phyloP scores from a whole-genome alignment of 2,329 filamentous ascomycete species.

The Fusarium sp. region DNA sequence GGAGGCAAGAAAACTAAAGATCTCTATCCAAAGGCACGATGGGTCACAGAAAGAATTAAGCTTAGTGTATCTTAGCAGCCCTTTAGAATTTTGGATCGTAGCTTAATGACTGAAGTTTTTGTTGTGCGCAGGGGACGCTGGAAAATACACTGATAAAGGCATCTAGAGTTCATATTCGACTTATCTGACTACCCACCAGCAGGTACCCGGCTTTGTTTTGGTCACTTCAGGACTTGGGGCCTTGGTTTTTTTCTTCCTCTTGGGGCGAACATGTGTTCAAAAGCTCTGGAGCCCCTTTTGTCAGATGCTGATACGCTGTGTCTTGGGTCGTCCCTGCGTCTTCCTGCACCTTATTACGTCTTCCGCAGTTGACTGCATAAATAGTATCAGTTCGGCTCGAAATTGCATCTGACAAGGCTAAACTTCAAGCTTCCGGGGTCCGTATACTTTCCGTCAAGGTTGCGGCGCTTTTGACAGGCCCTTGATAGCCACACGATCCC shows the following conservation, averaged over 20 bases:
- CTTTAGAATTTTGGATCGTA: neutral
- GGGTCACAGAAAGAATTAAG: neutral
- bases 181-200: neutral
- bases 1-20: neutral
- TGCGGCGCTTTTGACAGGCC: constrained; percentile 24
- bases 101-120: neutral
- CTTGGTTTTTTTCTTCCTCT: neutral
- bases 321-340: constrained; percentile 17
- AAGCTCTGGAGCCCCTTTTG: constrained; percentile 23
- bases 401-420: constrained; percentile 24
- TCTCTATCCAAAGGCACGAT: neutral
- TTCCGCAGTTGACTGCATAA: constrained; percentile 25
- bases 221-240: neutral
- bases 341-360: constrained; percentile 26
- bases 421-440: constrained; percentile 11
- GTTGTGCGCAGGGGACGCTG: neutral
- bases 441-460: neutral
- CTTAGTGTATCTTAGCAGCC: neutral
- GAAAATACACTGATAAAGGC: neutral
- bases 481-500: constrained; percentile 12
- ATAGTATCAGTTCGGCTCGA: constrained; percentile 19
- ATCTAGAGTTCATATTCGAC: neutral
- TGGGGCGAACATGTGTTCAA: constrained; percentile 20
- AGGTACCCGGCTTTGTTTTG: neutral
- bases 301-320: constrained; percentile 28